Evolutionary conservation across 345 rosid genomes (phyloP).

Genomic region (Trapa bicornis): DNA sequence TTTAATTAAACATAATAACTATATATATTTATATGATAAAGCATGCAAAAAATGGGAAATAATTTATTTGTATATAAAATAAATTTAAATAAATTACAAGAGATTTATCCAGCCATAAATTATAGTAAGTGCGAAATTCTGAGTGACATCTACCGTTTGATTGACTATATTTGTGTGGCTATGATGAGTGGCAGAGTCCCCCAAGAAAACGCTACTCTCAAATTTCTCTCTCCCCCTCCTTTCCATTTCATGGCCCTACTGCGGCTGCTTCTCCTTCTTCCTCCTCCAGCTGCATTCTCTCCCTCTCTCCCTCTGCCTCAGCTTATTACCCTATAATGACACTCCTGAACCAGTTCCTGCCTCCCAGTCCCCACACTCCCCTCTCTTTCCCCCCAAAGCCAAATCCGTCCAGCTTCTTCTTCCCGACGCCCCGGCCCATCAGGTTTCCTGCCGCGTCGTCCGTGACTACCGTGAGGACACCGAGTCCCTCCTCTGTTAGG

Average conservation of each 20-base stretch:
- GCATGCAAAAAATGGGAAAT: too few species aligned
- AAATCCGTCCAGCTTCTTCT: constrained; percentile 6
- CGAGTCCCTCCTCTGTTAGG: constrained; percentile 1
- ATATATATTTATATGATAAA: too few species aligned
- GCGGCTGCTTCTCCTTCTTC: not conserved
- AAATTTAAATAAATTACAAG: too few species aligned
- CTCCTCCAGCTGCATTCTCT: not conserved
- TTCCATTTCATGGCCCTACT: not conserved
- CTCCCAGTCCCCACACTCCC: constrained; percentile 8
- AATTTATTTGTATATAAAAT: too few species aligned
- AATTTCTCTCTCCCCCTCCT: not conserved
- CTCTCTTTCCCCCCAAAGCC: constrained; percentile 11
- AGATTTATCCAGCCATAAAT: too few species aligned
- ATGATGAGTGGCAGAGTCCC: too few species aligned
- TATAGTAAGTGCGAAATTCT: too few species aligned
- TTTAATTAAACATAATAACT: too few species aligned
- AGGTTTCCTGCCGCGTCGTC: not conserved
- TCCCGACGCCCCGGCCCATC: not conserved
- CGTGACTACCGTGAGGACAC: not conserved
- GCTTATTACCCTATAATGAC: not conserved
- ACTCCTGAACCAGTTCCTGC: constrained; percentile 13
- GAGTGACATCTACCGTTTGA: too few species aligned
- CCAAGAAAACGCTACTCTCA: not conserved
- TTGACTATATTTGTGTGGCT: too few species aligned
- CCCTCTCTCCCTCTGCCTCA: not conserved